A percentile compares a stretch with the other conserved stretches of the same genome.
phyloP scores from a whole-genome alignment of 306 rosid genomes.

The Oxytropis ochrocephala region DNA sequence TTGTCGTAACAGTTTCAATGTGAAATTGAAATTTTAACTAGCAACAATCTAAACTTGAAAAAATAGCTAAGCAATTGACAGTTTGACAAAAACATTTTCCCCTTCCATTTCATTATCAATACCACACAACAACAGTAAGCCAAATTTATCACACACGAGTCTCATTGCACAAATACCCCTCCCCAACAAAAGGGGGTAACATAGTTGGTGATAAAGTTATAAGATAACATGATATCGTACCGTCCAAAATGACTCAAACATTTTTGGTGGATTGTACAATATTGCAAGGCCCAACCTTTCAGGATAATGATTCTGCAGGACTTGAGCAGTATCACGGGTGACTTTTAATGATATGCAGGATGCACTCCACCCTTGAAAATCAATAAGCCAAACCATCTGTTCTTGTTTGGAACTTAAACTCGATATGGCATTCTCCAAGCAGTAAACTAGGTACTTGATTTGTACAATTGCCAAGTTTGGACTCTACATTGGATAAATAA shows the following conservation, averaged over 20 bases:
- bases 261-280: constrained; percentile 75
- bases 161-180: not conserved
- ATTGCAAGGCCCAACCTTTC: constrained; percentile 75
- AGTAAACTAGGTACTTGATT: constrained; percentile 64
- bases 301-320: constrained; percentile 77
- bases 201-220: not conserved
- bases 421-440: constrained; percentile 74
- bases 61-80: not conserved
- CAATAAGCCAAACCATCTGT: constrained; percentile 78
- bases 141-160: not conserved
- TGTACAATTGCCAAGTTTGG: constrained; percentile 35
- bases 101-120: not conserved
- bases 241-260: constrained; percentile 85
- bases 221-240: constrained; percentile 37
- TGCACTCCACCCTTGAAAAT: constrained; percentile 66
- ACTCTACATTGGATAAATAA: constrained; percentile 35
- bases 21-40: not conserved
- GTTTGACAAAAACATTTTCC: not conserved
- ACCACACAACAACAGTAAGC: not conserved
- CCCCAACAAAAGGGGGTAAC: not conserved
- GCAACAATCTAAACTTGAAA: not conserved
- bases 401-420: constrained; percentile 45
- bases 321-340: constrained; percentile 53
- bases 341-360: constrained; percentile 53
- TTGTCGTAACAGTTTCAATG: not conserved